Evolutionary conservation across 1,284 basidiomycete species (phyloP).

Genomic region (Ceratobasidium sp.): DNA sequence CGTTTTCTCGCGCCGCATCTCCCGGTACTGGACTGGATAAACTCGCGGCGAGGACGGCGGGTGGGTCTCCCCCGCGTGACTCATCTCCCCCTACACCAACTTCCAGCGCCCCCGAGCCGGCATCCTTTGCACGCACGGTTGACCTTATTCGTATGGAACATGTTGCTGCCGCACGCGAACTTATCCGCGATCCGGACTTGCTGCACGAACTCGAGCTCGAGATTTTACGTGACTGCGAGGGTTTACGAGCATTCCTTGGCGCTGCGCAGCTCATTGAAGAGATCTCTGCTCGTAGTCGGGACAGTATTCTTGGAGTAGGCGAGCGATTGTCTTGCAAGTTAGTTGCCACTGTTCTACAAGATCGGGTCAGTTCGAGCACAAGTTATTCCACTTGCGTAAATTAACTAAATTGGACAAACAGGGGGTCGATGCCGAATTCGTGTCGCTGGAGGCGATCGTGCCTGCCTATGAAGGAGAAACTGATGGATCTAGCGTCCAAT

Average conservation of each 20-base stretch:
- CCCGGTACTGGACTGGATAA: slow-evolving; percentile 40
- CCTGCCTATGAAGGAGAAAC: slow-evolving; percentile 70
- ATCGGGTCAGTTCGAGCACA: slow-evolving; percentile 69
- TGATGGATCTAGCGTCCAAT: slow-evolving; percentile 58
- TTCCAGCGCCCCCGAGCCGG: slow-evolving; percentile 51
- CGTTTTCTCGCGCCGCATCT: slow-evolving; percentile 38
- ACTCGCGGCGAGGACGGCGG: slow-evolving; percentile 29
- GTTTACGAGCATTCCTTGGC: slow-evolving; percentile 85
- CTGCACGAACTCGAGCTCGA: slow-evolving; percentile 86
- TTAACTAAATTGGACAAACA: slow-evolving; percentile 62
- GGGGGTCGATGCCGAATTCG: slow-evolving; percentile 95
- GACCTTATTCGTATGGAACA: slow-evolving; percentile 91
- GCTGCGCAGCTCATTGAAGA: slow-evolving; percentile 98
- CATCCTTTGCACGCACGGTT: slow-evolving; percentile 81
- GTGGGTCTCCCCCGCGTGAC: slow-evolving; percentile 54
- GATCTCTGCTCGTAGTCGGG: slow-evolving; percentile 93
- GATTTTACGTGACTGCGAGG: slow-evolving; percentile 91
- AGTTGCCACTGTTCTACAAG: slow-evolving; percentile 88
- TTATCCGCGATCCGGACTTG: slow-evolving; percentile 73
- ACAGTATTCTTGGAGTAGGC: slow-evolving; percentile 94
- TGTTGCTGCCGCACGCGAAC: slow-evolving; percentile 78
- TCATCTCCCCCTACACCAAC: slow-evolving; percentile 49
- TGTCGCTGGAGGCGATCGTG: slow-evolving; percentile 91
- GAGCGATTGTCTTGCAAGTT: slow-evolving; percentile 94
- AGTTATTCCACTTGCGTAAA: slow-evolving; percentile 1